Evolutionary conservation across 176 grass and related monocot genomes (phyloP), one percentile per base, ranked within the genome.

Genomic region (Phragmites australis): DNA sequence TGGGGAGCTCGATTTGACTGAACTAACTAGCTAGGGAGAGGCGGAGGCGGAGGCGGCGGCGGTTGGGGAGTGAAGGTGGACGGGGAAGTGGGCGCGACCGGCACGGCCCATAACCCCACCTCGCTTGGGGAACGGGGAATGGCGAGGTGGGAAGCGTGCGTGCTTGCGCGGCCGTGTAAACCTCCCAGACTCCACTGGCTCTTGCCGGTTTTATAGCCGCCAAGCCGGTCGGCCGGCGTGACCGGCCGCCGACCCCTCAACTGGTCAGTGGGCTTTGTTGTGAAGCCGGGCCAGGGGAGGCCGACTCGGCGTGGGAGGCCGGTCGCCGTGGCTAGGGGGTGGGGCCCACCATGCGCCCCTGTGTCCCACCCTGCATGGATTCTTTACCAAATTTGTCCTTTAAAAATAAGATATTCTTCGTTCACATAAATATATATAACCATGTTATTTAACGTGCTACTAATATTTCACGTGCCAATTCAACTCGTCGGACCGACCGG

Each of bases 71-170:
- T 15, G 26, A 56, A 1, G 10, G 71, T 18, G 25, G 72, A 30
- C 32, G 65, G 0, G 68, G 60, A 51, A 73, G 61, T 87, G 86
- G 86, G 72, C 79, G 80, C 78, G 34, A 26, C 31, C 17, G 58
- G 34, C 43, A 40, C 29, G 23, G 29, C 50, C 59, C 68, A 39
- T 52, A 8, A 40, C 32, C 57, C 9, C 23, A 3, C 1, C 53
- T 27, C 21, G 29, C 18, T 32, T 45, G 26, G 4, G 15, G 53
- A 3, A 11, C 3, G 16, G 3, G 42, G 18, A 11, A 0, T 32
- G 31, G 77, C 15, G 54, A 16, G n/a, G 46, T 9, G 60, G 19
- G 52, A 23, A 7, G 22, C 52, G 73, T 29, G 73, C 54, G 55
- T 59, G 40, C 27, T 43, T 44, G n/a, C 4, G 74, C 23, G 6